phyloP scores from a whole-genome alignment of 2,329 filamentous ascomycete species.

The Magnaporthiopsis rhizophila region DNA sequence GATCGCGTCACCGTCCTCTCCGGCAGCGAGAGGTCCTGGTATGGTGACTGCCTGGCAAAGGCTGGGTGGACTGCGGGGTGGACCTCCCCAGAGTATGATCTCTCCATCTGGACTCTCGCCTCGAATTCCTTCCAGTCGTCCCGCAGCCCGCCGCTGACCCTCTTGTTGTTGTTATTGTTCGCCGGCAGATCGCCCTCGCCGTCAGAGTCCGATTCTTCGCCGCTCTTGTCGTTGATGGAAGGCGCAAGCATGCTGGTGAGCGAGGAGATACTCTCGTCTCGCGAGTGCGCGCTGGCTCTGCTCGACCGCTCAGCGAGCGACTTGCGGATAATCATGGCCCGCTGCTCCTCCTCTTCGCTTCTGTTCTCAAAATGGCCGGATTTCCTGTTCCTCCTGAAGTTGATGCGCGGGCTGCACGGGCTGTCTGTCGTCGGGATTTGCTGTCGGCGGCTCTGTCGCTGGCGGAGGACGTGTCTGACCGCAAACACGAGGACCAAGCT shows the following conservation, averaged over 20 bases:
- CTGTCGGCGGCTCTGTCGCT: slow-evolving; percentile 11
- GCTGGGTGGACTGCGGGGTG: slow-evolving; percentile 15
- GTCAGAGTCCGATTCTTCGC: slow-evolving; percentile 2
- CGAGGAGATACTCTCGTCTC: slow-evolving; percentile 8
- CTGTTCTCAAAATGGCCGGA: slow-evolving; percentile 18
- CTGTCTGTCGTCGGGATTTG: slow-evolving; percentile 9
- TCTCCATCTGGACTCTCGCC: slow-evolving; percentile 19
- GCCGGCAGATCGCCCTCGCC: not conserved
- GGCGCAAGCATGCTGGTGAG: slow-evolving; percentile 6
- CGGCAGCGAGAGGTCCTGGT: slow-evolving; percentile 13
- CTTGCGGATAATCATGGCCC: slow-evolving; percentile 34
- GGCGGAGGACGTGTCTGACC: slow-evolving; percentile 15
- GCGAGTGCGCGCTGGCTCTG: not conserved
- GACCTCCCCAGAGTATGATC: slow-evolving; percentile 13
- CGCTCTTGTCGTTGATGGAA: slow-evolving; percentile 4
- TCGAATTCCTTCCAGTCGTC: slow-evolving; percentile 32
- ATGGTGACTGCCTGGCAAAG: not conserved
- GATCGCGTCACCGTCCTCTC: slow-evolving; percentile 7
- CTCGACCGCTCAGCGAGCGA: slow-evolving; percentile 25
- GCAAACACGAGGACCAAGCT: slow-evolving; percentile 18
- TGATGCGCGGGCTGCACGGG: slow-evolving; percentile 18
- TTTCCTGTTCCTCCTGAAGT: slow-evolving; percentile 18
- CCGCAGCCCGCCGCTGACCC: slow-evolving; percentile 12
- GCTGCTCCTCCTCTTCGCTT: slow-evolving; percentile 28
- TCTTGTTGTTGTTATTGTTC: not conserved